A percentile compares a stretch with the other conserved stretches of the same genome.
Evolutionary conservation across 73 alveolate species (phyloP).

Genomic region (Halteria grandinella): DNA sequence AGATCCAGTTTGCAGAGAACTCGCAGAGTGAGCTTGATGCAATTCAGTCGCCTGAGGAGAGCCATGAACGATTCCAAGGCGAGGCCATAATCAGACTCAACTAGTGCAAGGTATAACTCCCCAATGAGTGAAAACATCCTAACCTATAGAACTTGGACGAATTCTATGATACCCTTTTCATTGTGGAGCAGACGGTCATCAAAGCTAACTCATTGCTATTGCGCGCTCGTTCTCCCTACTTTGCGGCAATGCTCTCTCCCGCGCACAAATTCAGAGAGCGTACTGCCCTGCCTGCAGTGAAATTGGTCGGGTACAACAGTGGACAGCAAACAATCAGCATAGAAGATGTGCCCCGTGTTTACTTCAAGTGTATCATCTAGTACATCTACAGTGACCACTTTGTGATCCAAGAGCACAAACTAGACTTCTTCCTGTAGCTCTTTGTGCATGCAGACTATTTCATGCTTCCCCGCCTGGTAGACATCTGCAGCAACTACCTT

Average conservation of each 20-base stretch:
- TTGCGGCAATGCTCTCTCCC: conserved; percentile 37
- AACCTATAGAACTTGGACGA: conserved; percentile 43
- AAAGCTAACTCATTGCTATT: conserved; percentile 33
- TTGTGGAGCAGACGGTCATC: conserved; percentile 13
- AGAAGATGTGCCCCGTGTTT: conserved; percentile 14
- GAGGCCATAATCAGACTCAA: conserved; percentile 6
- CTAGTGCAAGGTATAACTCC: no score
- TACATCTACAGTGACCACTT: conserved; percentile 53
- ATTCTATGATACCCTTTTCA: conserved; percentile 38
- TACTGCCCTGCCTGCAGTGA: no score
- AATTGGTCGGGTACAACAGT: no score
- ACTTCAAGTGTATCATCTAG: conserved; percentile 28
- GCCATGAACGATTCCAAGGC: conserved; percentile 8
- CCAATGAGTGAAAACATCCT: no score
- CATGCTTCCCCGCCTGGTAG: conserved; percentile 8
- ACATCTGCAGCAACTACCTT: conserved; percentile 28
- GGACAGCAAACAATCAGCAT: background rate
- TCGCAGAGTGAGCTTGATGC: no score
- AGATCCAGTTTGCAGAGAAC: no score
- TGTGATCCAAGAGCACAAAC: background rate
- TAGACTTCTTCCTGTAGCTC: conserved; percentile 17
- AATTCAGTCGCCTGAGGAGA: conserved; percentile 48
- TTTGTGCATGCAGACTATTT: conserved; percentile 55
- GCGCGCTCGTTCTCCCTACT: conserved; percentile 34
- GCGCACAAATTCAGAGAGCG: conserved; percentile 1